Evolutionary conservation across 176 grass and related monocot genomes (phyloP).

Genomic region (Aegilops sharonensis): DNA sequence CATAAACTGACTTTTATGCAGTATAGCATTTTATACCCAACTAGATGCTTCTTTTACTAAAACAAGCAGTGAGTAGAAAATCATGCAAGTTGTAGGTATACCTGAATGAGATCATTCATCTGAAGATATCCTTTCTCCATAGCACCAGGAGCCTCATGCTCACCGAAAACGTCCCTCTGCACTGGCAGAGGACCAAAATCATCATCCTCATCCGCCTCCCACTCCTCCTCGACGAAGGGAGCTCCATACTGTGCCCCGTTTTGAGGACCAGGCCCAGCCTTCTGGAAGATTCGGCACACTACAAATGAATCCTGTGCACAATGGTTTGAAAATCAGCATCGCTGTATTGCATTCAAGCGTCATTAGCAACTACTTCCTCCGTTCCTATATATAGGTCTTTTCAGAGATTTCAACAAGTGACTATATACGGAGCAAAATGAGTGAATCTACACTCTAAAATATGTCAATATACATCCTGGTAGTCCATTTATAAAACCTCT

Average conservation of each 20-base stretch:
- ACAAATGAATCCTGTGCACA: constrained; percentile 69
- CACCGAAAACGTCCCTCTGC: constrained; percentile 9
- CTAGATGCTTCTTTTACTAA: neutral
- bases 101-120: constrained; percentile 72
- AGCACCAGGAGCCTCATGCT: constrained; percentile 48
- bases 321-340: constrained; percentile 4
- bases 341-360: neutral
- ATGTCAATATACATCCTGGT: too few species aligned
- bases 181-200: constrained; percentile 47
- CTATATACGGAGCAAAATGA: too few species aligned
- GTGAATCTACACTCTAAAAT: too few species aligned
- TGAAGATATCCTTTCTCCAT: constrained; percentile 68
- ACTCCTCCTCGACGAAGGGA: constrained; percentile 95
- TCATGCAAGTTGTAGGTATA: constrained; percentile 17
- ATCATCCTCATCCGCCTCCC: constrained; percentile 61
- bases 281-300: constrained; percentile 96
- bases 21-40: neutral
- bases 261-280: constrained; percentile 75
- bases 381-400: too few species aligned
- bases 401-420: too few species aligned
- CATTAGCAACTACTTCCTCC: neutral
- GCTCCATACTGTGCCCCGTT: constrained; percentile 97
- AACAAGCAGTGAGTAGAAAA: neutral
- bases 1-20: neutral
- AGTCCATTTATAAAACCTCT: too few species aligned